Conservation (phyloP, 164 flowering plant species). For the Nymphaea colorata region DNA sequence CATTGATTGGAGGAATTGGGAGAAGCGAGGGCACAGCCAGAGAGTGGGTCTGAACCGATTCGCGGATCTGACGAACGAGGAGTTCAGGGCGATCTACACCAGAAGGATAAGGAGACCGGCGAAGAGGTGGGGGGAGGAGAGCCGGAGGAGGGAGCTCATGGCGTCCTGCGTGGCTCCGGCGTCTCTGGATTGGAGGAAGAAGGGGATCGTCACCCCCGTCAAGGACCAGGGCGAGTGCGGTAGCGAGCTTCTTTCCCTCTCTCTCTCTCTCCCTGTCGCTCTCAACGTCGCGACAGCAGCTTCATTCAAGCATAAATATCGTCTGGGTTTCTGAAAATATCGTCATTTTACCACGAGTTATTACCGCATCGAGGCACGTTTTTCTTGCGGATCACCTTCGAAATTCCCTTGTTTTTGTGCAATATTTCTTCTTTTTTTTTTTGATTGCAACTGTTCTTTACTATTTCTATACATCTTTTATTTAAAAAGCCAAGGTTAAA, state of each 20-base stretch:
- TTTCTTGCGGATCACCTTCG: neutral
- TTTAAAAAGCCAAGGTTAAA: too few relatives aligned
- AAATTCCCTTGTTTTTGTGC: too few relatives aligned
- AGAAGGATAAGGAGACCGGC: constrained; percentile 31
- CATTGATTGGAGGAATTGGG: constrained; percentile 24
- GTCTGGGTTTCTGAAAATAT: too few relatives aligned
- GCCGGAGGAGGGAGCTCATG: neutral
- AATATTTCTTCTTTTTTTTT: too few relatives aligned
- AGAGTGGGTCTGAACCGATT: constrained; percentile 54
- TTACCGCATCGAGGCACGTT: neutral
- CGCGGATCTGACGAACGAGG: constrained; percentile 69
- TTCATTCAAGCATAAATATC: neutral
- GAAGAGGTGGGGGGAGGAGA: constrained; percentile 5
- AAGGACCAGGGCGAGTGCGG: neutral
- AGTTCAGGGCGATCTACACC: constrained; percentile 28
- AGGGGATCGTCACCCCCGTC: constrained; percentile 13
- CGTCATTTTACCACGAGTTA: neutral
- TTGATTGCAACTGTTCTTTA: too few relatives aligned
- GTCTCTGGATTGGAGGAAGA: constrained; percentile 62
- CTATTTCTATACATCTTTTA: too few relatives aligned
- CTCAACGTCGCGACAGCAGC: neutral
- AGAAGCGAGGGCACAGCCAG: constrained; percentile 7
- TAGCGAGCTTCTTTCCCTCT: too few relatives aligned
- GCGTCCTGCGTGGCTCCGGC: constrained; percentile 35
- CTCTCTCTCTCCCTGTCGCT: neutral